These are phyloP conservation scores for Knoxdaviesia capensis DNA, from an alignment of 2,329 filamentous ascomycete species.

Conservation along the genomic window DNA sequence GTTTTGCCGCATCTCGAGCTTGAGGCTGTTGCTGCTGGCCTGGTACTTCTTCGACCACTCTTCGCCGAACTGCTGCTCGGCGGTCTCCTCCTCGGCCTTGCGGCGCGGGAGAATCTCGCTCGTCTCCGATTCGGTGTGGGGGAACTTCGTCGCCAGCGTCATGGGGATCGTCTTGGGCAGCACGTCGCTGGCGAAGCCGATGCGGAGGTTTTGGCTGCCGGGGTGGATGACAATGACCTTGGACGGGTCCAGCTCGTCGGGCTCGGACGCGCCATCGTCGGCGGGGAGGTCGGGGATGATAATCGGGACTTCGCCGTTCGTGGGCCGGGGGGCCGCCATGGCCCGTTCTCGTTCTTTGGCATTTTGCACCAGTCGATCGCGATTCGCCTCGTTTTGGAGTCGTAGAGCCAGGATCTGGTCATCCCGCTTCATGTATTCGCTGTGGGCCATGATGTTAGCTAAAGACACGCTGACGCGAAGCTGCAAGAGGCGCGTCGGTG, in stretches of 20 bases:
- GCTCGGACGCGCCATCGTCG: conserved; percentile 32
- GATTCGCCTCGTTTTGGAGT: conserved; percentile 68
- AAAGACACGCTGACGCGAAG: too few species aligned
- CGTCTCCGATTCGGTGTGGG: conserved; percentile 66
- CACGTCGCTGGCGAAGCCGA: conserved; percentile 89
- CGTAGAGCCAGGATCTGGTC: conserved; percentile 84
- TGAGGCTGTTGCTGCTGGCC: conserved; percentile 70
- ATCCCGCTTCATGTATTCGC: conserved; percentile 95
- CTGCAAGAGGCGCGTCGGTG: not conserved
- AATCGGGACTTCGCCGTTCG: conserved; percentile 43
- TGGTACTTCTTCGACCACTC: conserved; percentile 60
- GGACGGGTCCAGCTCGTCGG: conserved; percentile 51
- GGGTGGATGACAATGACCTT: conserved; percentile 91
- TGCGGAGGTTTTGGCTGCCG: conserved; percentile 84
- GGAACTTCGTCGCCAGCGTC: conserved; percentile 65
- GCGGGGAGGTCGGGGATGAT: conserved; percentile 38
- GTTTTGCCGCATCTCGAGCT: conserved; percentile 75
- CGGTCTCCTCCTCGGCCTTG: conserved; percentile 38
- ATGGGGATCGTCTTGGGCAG: conserved; percentile 88
- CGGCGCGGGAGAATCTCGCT: conserved; percentile 56
- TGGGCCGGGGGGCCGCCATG: conserved; percentile 52
- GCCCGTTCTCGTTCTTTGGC: conserved; percentile 78
- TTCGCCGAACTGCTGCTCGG: conserved; percentile 72
- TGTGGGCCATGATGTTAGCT: conserved; percentile 14
- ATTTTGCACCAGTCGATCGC: conserved; percentile 65